These are phyloP conservation scores for Juncus effusus DNA, from an alignment of 176 grass and related monocot genomes.

Conservation along the genomic window DNA sequence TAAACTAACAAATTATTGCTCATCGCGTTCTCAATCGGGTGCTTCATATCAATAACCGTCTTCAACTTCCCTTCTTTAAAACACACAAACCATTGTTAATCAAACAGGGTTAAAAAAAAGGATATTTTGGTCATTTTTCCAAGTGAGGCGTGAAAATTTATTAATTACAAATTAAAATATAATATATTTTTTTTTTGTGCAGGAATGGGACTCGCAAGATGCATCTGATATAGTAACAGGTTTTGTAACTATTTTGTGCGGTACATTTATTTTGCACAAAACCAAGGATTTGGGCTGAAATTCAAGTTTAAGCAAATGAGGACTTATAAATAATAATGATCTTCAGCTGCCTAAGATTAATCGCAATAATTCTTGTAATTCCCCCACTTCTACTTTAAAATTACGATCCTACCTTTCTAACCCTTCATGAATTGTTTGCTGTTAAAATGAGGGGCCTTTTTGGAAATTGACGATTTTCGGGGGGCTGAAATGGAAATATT, in stretches of 20 bases:
- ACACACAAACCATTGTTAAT: no score
- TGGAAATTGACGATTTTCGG: no score
- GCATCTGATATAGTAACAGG: conserved; percentile 59
- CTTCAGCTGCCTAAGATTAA: conserved; percentile 21
- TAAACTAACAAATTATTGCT: no score
- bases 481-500: no score
- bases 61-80: conserved; percentile 45
- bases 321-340: conserved; percentile 30
- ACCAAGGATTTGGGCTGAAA: conserved; percentile 49
- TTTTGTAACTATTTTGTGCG: conserved; percentile 64
- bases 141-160: background rate
- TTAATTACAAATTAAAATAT: background rate
- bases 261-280: conserved; percentile 80
- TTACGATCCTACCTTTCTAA: conserved; percentile 16
- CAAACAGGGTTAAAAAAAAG: background rate
- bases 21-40: conserved; percentile 32
- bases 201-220: conserved; percentile 62
- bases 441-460: background rate
- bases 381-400: conserved; percentile 25
- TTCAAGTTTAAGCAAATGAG: conserved; percentile 19
- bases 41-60: conserved; percentile 46
- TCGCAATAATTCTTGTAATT: conserved; percentile 12
- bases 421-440: conserved; percentile 11
- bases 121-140: background rate
- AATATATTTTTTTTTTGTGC: background rate